phyloP scores from a whole-genome alignment of 2,329 filamentous ascomycete species.

The Lecanicillium sp. region DNA sequence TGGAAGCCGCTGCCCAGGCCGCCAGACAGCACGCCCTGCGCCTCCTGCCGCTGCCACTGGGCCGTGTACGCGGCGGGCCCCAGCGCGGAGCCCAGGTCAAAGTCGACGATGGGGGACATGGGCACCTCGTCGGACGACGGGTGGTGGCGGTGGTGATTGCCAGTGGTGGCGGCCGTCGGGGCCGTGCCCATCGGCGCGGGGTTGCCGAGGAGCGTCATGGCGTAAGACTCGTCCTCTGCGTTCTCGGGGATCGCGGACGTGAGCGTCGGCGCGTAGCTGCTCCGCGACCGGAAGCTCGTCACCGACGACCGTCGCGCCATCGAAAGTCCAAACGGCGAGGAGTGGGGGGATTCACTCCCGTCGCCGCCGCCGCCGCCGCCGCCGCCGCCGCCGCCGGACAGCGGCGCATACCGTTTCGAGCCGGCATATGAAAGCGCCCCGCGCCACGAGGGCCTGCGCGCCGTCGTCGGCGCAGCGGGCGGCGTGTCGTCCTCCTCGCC shows the following conservation, averaged over 20 bases:
- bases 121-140: conserved; percentile 17
- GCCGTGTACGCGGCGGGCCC: conserved; percentile 42
- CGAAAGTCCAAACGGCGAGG: neutral
- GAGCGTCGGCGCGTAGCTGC: conserved; percentile 20
- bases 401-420: conserved; percentile 9
- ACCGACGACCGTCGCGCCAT: conserved; percentile 18
- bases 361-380: no score
- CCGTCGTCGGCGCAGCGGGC: neutral
- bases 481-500: neutral
- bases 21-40: conserved; percentile 49
- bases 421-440: conserved; percentile 5
- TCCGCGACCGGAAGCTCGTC: conserved; percentile 20
- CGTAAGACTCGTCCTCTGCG: conserved; percentile 36
- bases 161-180: conserved; percentile 24
- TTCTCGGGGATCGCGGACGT: conserved; percentile 23
- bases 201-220: conserved; percentile 35
- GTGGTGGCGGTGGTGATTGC: conserved; percentile 22
- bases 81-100: conserved; percentile 39
- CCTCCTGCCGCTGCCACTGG: conserved; percentile 46
- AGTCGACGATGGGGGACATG: conserved; percentile 28
- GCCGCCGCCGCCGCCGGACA: neutral
- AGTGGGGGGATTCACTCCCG: neutral
- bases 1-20: conserved; percentile 50
- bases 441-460: conserved; percentile 1
- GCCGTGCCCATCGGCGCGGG: conserved; percentile 36